Conservation (phyloP, 1,284 basidiomycete species). For the Malassezia yamatoensis region DNA sequence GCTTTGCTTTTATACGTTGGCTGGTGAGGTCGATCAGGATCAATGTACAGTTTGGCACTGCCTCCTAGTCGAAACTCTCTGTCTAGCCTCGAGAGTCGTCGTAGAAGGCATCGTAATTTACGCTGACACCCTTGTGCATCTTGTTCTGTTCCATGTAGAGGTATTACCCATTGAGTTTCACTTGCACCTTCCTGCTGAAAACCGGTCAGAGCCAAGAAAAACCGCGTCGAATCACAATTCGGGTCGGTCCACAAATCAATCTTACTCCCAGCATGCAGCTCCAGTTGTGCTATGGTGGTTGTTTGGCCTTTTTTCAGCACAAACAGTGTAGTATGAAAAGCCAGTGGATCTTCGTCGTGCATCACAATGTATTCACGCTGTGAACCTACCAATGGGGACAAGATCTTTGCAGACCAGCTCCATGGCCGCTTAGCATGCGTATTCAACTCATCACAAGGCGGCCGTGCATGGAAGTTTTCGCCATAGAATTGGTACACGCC, state of each 20-base stretch:
- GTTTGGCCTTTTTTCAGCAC: background rate
- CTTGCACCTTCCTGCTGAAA: background rate
- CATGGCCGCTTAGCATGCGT: background rate
- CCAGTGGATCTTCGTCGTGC: background rate
- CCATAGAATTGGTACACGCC: background rate
- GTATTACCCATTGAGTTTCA: constrained; percentile 6
- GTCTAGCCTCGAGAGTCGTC: constrained; percentile 3
- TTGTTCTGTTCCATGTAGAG: background rate
- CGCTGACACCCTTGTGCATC: background rate
- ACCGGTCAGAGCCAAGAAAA: constrained; percentile 1
- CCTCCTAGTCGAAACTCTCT: background rate
- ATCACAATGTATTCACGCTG: constrained; percentile 7
- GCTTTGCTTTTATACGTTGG: constrained; percentile 2
- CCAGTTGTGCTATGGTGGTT: background rate
- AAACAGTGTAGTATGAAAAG: constrained; percentile 2
- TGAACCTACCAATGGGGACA: background rate
- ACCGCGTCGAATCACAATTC: background rate
- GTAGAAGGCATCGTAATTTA: background rate
- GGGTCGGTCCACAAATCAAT: background rate
- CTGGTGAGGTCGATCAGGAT: background rate
- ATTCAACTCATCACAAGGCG: background rate
- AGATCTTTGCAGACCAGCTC: background rate
- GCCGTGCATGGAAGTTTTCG: background rate
- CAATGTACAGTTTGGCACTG: background rate
- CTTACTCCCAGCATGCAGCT: background rate